These are phyloP conservation scores for Sporisorium reilianum DNA, from an alignment of 1,284 basidiomycete species.

Conservation along the genomic window DNA sequence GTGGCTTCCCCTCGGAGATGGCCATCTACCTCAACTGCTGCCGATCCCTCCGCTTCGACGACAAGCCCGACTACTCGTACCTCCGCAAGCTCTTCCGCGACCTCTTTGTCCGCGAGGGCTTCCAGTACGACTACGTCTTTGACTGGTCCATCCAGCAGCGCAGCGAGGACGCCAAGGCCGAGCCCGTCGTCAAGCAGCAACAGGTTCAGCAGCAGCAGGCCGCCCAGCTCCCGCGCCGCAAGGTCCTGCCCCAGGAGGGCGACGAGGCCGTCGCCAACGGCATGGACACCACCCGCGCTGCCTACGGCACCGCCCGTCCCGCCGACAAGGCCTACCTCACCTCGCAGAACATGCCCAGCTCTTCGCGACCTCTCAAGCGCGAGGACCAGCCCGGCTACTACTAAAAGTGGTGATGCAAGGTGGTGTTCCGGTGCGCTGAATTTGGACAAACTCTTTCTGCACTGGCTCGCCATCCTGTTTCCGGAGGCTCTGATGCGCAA, in stretches of 20 bases:
- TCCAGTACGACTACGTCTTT: constrained; percentile 70
- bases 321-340: constrained; percentile 53
- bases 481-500: not conserved
- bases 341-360: constrained; percentile 47
- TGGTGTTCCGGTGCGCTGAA: constrained; percentile 2
- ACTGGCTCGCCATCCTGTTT: constrained; percentile 2
- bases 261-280: constrained; percentile 51
- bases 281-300: constrained; percentile 56
- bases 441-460: not conserved
- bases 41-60: constrained; percentile 69
- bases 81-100: constrained; percentile 70
- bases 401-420: constrained; percentile 20
- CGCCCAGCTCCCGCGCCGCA: constrained; percentile 66
- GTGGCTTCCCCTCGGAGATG: constrained; percentile 70
- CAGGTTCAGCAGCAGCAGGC: constrained; percentile 48
- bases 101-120: constrained; percentile 69
- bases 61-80: constrained; percentile 70
- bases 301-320: constrained; percentile 49
- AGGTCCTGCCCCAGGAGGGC: constrained; percentile 63
- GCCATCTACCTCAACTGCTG: constrained; percentile 70
- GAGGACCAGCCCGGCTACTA: constrained; percentile 55
- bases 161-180: constrained; percentile 58
- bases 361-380: constrained; percentile 49
- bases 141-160: constrained; percentile 70
- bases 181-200: constrained; percentile 52